Evolutionary conservation across 1,139 yeast species (phyloP).

Genomic region (Suhomyces ambrosiae): DNA sequence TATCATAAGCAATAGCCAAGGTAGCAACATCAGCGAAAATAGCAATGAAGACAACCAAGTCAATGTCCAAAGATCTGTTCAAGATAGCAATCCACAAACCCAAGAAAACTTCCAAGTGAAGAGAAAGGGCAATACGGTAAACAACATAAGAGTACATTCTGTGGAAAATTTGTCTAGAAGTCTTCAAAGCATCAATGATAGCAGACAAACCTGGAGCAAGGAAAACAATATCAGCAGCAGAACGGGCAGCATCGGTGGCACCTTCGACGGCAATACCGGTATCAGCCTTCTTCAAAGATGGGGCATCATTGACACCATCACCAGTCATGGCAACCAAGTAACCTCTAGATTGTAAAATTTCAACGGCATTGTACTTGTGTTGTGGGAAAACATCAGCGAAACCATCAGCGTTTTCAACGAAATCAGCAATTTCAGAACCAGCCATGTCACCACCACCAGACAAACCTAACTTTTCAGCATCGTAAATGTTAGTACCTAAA

Average conservation of each 20-base stretch:
- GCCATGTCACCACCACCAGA: constrained; percentile 97
- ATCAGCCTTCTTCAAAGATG: constrained; percentile 94
- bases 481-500: constrained; percentile 94
- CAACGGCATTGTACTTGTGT: constrained; percentile 92
- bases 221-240: constrained; percentile 96
- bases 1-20: constrained; percentile 91
- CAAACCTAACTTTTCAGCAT: constrained; percentile 95
- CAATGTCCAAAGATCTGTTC: constrained; percentile 79
- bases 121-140: constrained; percentile 91
- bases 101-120: constrained; percentile 89
- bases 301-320: constrained; percentile 98
- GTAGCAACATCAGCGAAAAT: constrained; percentile 96
- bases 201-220: constrained; percentile 96
- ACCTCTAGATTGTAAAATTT: constrained; percentile 87
- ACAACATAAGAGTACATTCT: constrained; percentile 96
- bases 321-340: constrained; percentile 98
- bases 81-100: constrained; percentile 95
- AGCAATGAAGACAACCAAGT: constrained; percentile 90
- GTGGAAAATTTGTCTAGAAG: constrained; percentile 97
- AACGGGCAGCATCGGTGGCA: constrained; percentile 95
- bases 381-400: constrained; percentile 98
- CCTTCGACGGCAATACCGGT: constrained; percentile 98
- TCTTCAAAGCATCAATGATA: constrained; percentile 89
- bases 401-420: constrained; percentile 96
- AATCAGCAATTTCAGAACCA: constrained; percentile 94